phyloP scores from a whole-genome alignment of 1,284 basidiomycete species.

The Athelia psychrophila region DNA sequence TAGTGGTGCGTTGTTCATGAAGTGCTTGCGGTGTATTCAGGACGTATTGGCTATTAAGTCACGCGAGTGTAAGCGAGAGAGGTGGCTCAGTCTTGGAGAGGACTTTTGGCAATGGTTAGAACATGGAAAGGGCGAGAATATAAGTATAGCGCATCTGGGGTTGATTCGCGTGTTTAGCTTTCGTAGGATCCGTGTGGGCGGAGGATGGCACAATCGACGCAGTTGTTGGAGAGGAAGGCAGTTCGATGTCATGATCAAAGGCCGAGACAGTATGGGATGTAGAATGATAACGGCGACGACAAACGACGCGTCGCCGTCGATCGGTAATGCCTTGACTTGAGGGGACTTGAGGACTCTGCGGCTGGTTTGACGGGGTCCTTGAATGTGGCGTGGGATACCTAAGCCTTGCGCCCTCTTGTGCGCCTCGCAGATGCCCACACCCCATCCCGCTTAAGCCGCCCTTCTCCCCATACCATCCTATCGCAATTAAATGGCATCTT shows the following conservation, averaged over 20 bases:
- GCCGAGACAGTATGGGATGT: conserved; percentile 9
- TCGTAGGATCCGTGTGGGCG: conserved; percentile 16
- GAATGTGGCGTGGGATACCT: too few relatives aligned
- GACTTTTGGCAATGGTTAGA: conserved; percentile 25
- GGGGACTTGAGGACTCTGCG: too few relatives aligned
- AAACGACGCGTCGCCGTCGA: too few relatives aligned
- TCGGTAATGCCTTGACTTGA: too few relatives aligned
- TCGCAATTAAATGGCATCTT: not conserved
- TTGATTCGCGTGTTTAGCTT: conserved; percentile 4
- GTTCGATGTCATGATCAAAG: too few relatives aligned
- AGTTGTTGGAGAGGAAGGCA: conserved; percentile 2
- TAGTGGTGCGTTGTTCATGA: conserved; percentile 52
- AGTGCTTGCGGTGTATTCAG: conserved; percentile 72
- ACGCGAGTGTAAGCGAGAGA: conserved; percentile 56
- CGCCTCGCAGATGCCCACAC: too few relatives aligned
- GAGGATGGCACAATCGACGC: conserved; percentile 9
- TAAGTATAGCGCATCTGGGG: not conserved
- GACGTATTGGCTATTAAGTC: conserved; percentile 69
- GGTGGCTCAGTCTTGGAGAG: conserved; percentile 59
- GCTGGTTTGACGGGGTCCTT: too few relatives aligned
- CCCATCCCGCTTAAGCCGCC: too few relatives aligned
- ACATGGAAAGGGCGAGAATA: not conserved
- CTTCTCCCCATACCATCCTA: too few relatives aligned
- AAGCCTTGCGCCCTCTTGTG: too few relatives aligned
- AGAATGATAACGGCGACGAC: too few relatives aligned